These are phyloP conservation scores for Linnemannia elongata DNA, from an alignment of 192 early-diverging fungal species.

Conservation along the genomic window DNA sequence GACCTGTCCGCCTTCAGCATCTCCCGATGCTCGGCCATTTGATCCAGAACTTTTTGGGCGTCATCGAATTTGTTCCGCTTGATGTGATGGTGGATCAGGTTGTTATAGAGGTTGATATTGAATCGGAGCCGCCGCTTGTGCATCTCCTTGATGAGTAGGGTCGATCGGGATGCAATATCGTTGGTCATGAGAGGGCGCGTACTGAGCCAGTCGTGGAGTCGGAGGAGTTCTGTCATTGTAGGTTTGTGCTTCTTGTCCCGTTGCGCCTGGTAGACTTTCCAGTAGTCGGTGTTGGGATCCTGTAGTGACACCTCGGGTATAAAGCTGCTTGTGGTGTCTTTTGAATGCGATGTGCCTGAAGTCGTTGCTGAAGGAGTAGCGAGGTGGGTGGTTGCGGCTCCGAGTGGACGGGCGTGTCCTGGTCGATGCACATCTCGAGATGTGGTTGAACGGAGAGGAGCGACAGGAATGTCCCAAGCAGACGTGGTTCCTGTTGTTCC, in stretches of 20 bases:
- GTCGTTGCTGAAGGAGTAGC: neutral
- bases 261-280: slow-evolving; percentile 35
- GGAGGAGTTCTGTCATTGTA: slow-evolving; percentile 19
- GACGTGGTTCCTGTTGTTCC: neutral
- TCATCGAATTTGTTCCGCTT: slow-evolving; percentile 31
- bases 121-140: neutral
- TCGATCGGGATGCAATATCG: slow-evolving; percentile 3
- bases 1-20: neutral
- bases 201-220: slow-evolving; percentile 38
- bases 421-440: neutral
- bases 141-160: slow-evolving; percentile 11
- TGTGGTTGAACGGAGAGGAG: neutral
- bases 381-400: neutral
- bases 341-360: neutral
- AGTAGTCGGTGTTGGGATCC: slow-evolving; percentile 30
- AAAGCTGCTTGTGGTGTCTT: neutral
- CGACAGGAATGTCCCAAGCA: slow-evolving; percentile 12
- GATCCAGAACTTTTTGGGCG: slow-evolving; percentile 14
- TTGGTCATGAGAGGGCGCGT: slow-evolving; percentile 9
- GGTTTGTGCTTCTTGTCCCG: slow-evolving; percentile 14
- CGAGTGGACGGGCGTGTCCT: neutral
- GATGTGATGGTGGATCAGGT: slow-evolving; percentile 28
- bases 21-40: neutral
- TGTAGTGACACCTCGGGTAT: slow-evolving; percentile 5
- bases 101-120: slow-evolving; percentile 26